Evolutionary conservation across 164 flowering plant genomes (phyloP).

Genomic region (Umbellularia californica): DNA sequence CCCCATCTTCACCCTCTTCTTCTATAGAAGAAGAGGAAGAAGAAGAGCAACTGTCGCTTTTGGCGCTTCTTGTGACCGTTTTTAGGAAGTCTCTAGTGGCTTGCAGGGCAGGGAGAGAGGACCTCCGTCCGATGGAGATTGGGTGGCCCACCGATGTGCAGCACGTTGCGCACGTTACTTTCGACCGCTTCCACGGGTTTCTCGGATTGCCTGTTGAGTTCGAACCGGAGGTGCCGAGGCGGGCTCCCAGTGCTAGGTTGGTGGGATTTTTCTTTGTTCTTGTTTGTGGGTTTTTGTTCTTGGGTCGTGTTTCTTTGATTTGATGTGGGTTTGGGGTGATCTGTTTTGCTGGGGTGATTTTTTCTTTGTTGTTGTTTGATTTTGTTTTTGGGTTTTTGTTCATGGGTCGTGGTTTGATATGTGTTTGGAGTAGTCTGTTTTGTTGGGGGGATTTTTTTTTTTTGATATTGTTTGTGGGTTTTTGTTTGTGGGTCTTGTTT

Average conservation of each 20-base stretch:
- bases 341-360: no score
- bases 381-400: not conserved
- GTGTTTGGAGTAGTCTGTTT: not conserved
- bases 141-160: slow-evolving; percentile 83
- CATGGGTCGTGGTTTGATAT: not conserved
- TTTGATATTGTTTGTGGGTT: not conserved
- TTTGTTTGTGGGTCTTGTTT: not conserved
- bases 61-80: slow-evolving; percentile 59
- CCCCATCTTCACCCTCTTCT: slow-evolving; percentile 6
- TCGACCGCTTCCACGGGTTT: slow-evolving; percentile 90
- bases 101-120: slow-evolving; percentile 44
- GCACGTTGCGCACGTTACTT: slow-evolving; percentile 94
- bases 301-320: not conserved
- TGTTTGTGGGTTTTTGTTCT: not conserved
- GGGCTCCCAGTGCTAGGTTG: slow-evolving; percentile 94
- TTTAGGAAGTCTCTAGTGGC: slow-evolving; percentile 67
- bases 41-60: slow-evolving; percentile 51
- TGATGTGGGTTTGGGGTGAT: not conserved
- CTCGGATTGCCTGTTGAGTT: slow-evolving; percentile 91
- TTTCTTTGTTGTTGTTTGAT: not conserved
- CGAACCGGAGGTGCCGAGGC: slow-evolving; percentile 77
- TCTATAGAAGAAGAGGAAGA: slow-evolving; percentile 16
- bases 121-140: slow-evolving; percentile 68
- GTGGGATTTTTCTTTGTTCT: not conserved
- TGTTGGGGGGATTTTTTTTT: not conserved